Evolutionary conservation across 163 green algal genomes (phyloP).

Genomic region (Smithsoniella earleae): DNA sequence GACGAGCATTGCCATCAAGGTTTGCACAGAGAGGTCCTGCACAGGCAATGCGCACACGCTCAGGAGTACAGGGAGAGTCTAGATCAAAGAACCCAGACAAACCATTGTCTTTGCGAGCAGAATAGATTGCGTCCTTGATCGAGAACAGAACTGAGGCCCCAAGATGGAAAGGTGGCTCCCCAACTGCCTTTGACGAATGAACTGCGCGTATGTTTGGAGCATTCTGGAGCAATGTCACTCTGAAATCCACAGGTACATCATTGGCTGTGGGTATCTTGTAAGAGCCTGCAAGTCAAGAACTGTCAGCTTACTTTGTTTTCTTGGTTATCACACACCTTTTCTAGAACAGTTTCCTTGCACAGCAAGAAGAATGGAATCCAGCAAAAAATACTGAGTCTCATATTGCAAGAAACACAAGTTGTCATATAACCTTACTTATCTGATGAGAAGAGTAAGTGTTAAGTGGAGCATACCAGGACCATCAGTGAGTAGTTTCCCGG

Average conservation of each 20-base stretch:
- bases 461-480: slow-evolving; percentile 53
- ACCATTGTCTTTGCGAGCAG: slow-evolving; percentile 54
- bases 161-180: slow-evolving; percentile 91
- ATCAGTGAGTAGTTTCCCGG: slow-evolving; percentile 73
- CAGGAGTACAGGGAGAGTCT: slow-evolving; percentile 80
- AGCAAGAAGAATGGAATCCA: too few relatives aligned
- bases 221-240: slow-evolving; percentile 76
- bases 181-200: slow-evolving; percentile 81
- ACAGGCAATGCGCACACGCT: slow-evolving; percentile 84
- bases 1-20: background rate
- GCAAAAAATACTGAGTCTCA: too few relatives aligned
- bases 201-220: slow-evolving; percentile 67
- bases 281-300: slow-evolving; percentile 49
- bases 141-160: slow-evolving; percentile 82
- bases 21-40: slow-evolving; percentile 20
- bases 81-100: slow-evolving; percentile 66
- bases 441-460: too few relatives aligned
- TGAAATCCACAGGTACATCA: slow-evolving; percentile 90
- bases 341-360: too few relatives aligned
- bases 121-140: slow-evolving; percentile 83
- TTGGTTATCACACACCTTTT: too few relatives aligned
- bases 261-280: slow-evolving; percentile 96
- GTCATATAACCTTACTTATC: too few relatives aligned
- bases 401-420: too few relatives aligned
- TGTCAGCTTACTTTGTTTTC: too few relatives aligned